phyloP scores from a whole-genome alignment of 1,284 basidiomycete species.

The Ustilago esculenta region DNA sequence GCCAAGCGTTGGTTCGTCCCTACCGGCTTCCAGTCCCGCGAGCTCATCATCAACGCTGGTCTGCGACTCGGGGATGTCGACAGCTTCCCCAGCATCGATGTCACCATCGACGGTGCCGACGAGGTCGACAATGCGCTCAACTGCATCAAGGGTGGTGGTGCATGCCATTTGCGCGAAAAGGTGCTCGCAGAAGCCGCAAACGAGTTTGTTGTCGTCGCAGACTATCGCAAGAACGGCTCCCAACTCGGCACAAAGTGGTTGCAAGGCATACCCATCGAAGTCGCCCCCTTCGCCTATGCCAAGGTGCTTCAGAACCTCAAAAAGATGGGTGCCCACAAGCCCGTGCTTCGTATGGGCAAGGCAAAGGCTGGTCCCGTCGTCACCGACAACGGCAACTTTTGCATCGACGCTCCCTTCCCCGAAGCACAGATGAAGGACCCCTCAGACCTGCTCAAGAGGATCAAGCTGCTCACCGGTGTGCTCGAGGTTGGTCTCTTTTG shows the following conservation, averaged over 20 bases:
- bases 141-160: conserved; percentile 97
- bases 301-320: conserved; percentile 70
- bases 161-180: conserved; percentile 96
- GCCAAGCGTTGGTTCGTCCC: conserved; percentile 69
- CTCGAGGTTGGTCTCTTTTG: conserved; percentile 97
- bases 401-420: conserved; percentile 64
- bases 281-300: conserved; percentile 93
- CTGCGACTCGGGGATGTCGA: conserved; percentile 85
- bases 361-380: conserved; percentile 91
- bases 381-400: conserved; percentile 77
- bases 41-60: conserved; percentile 83
- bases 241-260: conserved; percentile 84
- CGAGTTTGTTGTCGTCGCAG: conserved; percentile 88
- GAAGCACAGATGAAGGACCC: conserved; percentile 57
- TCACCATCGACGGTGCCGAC: conserved; percentile 96
- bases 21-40: conserved; percentile 89
- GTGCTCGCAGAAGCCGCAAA: conserved; percentile 93
- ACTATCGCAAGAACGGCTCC: conserved; percentile 83
- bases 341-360: conserved; percentile 62
- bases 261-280: conserved; percentile 93
- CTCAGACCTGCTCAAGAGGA: conserved; percentile 48
- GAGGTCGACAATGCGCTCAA: conserved; percentile 90
- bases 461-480: conserved; percentile 77
- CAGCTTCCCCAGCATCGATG: conserved; percentile 80
- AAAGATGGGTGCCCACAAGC: conserved; percentile 55